Base-by-base conservation (phyloP, 495 filamentous ascomycete species). In the Cairneyella variabilis region DNA sequence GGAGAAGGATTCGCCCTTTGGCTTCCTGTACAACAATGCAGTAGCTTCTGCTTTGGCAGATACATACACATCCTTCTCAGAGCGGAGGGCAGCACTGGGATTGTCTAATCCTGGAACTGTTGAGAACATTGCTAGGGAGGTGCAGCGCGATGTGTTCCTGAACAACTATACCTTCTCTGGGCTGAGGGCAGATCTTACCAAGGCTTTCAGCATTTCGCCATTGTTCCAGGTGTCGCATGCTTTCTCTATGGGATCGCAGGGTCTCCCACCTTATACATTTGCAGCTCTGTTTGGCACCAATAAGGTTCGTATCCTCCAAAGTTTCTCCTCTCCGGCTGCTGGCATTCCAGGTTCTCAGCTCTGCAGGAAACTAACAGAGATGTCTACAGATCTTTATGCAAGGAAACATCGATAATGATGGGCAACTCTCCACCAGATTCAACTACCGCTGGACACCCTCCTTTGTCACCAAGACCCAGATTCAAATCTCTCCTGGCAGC, bases 161-260 rank as follows among this genome's bases (percentile, higher is more conserved):
- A 90, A 83, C 69, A 96, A 96, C 73, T 87, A 89, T 66, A 93
- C 91, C 82, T 97, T 97, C 78, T 80, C 88, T 17, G 95, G 95
- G 51, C 79, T 99, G 66, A 86, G 90, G 58, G 95, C 93, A 64
- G 95, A 99, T 69, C 71, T 97, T 64, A 96, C 87, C 57, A 99
- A 97, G 79, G 85, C 88, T 60, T 91, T 97, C 73, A 89, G 89
- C 76, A 79, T 96, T 64, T 79, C 83, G 57, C 95, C 93, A 41
- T 74, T 97, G 63, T 99, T 99, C 79, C 92, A 97, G 70, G 86
- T 96, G 54, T 96, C 91, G 45, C 95, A 99, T 77, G 86, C 91
- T 47, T 93, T 99, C 67, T 82, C 91, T 26, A 89, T 96, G 83
- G 92, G 95, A 52, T 80, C 80, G 14, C 87, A 93, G 64, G 82